Evolutionary conservation across 371 early-diverging fungal genomes (phyloP).

Genomic region (Parasitella parasitica): DNA sequence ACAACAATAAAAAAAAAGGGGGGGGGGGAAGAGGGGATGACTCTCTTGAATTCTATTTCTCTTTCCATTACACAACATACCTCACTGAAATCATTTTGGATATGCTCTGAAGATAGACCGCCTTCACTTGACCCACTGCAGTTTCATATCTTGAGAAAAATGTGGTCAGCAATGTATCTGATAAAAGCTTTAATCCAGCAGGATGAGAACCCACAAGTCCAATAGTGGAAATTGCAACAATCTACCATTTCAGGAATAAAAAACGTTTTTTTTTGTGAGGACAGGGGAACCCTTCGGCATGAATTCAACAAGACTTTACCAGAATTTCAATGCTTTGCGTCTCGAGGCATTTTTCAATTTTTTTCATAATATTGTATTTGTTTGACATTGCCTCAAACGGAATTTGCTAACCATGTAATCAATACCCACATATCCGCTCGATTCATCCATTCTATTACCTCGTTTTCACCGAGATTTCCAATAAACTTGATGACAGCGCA

Average conservation of each 20-base stretch:
- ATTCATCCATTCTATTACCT: slow-evolving; percentile 9
- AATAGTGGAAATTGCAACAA: slow-evolving; percentile 31
- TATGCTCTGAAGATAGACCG: slow-evolving; percentile 36
- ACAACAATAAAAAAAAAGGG: neutral
- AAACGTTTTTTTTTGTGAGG: neutral
- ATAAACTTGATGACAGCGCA: slow-evolving; percentile 46
- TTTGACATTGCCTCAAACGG: slow-evolving; percentile 26
- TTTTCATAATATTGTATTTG: slow-evolving; percentile 29
- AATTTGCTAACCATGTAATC: slow-evolving; percentile 19
- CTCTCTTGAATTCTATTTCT: too few species aligned
- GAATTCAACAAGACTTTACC: slow-evolving; percentile 24
- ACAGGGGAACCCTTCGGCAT: neutral
- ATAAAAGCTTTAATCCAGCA: slow-evolving; percentile 26
- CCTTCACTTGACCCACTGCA: slow-evolving; percentile 37
- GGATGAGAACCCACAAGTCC: slow-evolving; percentile 43
- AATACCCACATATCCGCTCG: neutral
- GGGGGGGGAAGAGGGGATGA: too few species aligned
- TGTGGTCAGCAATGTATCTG: slow-evolving; percentile 6
- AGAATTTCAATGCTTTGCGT: slow-evolving; percentile 31
- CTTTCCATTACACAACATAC: slow-evolving; percentile 18
- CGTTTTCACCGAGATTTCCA: slow-evolving; percentile 38
- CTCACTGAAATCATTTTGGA: slow-evolving; percentile 44
- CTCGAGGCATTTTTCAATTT: slow-evolving; percentile 25
- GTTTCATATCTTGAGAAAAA: slow-evolving; percentile 23
- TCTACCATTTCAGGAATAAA: slow-evolving; percentile 19